phyloP scores from a whole-genome alignment of 139 green algal species.

The Klebsormidium nitens region DNA sequence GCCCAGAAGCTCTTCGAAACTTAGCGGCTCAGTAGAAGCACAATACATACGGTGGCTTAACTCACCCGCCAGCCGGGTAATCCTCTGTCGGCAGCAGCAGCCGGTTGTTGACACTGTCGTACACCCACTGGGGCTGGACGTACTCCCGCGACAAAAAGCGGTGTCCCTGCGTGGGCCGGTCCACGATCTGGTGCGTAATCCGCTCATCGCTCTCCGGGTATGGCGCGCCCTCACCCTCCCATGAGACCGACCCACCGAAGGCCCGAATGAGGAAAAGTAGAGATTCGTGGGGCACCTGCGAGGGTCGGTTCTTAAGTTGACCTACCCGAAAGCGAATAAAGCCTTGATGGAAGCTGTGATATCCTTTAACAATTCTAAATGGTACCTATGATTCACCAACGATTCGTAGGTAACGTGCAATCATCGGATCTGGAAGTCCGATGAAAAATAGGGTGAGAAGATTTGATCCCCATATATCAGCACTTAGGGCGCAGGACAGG shows the following conservation, averaged over 20 bases:
- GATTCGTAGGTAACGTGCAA: too few relatives aligned
- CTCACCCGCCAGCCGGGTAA: conserved; percentile 70
- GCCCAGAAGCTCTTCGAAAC: neutral
- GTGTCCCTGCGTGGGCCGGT: conserved; percentile 55
- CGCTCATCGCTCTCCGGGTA: conserved; percentile 55
- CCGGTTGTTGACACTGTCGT: conserved; percentile 86
- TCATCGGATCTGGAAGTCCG: too few relatives aligned
- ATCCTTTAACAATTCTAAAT: too few relatives aligned
- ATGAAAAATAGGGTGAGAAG: too few relatives aligned
- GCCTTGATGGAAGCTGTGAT: too few relatives aligned
- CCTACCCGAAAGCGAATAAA: neutral
- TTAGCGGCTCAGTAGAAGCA: neutral
- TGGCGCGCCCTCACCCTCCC: conserved; percentile 85
- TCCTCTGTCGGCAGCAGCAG: conserved; percentile 62
- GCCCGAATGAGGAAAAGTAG: conserved; percentile 87
- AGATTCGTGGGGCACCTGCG: conserved; percentile 73
- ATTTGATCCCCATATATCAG: too few relatives aligned
- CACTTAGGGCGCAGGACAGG: too few relatives aligned
- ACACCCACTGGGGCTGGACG: conserved; percentile 97
- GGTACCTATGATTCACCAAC: too few relatives aligned
- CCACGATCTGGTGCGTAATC: conserved; percentile 84
- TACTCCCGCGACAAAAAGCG: conserved; percentile 72
- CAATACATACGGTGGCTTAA: neutral
- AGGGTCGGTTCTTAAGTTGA: neutral
- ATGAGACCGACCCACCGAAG: conserved; percentile 84